Base-by-base conservation (phyloP, 2,329 filamentous ascomycete species). In the Colletotrichum melonis region DNA sequence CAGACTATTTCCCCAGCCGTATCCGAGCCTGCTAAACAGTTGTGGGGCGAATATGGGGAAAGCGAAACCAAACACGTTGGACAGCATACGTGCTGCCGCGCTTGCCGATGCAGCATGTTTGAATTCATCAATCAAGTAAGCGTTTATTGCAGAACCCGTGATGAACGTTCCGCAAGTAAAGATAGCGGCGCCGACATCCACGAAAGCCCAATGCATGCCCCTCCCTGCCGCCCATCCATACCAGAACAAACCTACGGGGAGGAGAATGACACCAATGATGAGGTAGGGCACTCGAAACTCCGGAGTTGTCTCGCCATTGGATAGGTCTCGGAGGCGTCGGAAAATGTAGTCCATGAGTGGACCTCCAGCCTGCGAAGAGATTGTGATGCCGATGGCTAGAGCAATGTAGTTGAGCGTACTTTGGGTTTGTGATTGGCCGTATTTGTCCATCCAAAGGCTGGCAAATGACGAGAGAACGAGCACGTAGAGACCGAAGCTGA, bases 191-290 rank as follows among this genome's bases (percentile, higher is more conserved):
- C 90, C 90, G 28, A 91, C 84, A 59, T 92, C 90, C 0, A 90
- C 88, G 5, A 89, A 84, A 0, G 85, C 83, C 88, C 89, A 92
- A 76, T 90, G 88, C 0, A 84, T 81, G 0, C 84, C 77, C 54
- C 85, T 83, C 32, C 90, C 82, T 0, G 88, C 86, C 2, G 85
- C 82, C 90, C 90, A 92, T 52, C 90, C 90, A 77, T 91, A 92
- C 78, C 87, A 85, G 74, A 91, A 86, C 0, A 92, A 82, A 0
- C 88, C 86, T 0, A 86, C 78, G 0, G 90, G 90, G 2, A 92
- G 85, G 19, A 89, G 69, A 2, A 87, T 60, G 4, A 87, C 87
- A 4, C 87, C 88, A 12, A 85, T 80, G 4, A 87, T 82, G 88
- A 92, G 88, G 2, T 87, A 85, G 0, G 88, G 89, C 0, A 87